Evolutionary conservation across 129 eudicot genomes (phyloP).

Genomic region (Kitagawia praeruptora): DNA sequence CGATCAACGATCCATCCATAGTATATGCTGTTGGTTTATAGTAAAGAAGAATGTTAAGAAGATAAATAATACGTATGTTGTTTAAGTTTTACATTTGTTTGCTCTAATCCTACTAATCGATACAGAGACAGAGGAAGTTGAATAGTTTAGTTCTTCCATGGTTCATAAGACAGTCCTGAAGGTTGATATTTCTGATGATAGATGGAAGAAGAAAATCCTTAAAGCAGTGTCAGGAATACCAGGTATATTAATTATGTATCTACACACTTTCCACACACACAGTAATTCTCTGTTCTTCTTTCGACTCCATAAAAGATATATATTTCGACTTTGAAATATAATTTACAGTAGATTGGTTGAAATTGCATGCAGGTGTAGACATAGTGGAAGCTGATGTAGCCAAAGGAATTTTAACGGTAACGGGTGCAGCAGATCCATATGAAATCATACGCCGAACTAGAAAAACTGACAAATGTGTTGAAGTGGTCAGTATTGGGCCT

Average conservation of each 20-base stretch:
- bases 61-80: too few species aligned
- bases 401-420: conserved; percentile 47
- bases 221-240: conserved; percentile 39
- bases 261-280: background rate
- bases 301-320: too few species aligned
- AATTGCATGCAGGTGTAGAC: conserved; percentile 40
- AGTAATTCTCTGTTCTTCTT: background rate
- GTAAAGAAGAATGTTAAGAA: background rate
- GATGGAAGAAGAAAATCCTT: conserved; percentile 54
- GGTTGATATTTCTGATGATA: conserved; percentile 47
- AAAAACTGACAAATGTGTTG: conserved; percentile 35
- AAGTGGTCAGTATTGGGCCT: conserved; percentile 58
- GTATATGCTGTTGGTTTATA: background rate
- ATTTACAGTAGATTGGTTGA: too few species aligned
- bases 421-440: conserved; percentile 65
- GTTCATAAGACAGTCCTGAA: conserved; percentile 58
- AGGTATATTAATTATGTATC: conserved; percentile 25
- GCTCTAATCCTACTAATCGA: background rate
- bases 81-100: background rate
- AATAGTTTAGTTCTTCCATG: conserved; percentile 21
- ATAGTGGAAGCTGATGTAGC: conserved; percentile 51
- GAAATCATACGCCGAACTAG: conserved; percentile 32
- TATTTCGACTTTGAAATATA: too few species aligned
- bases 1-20: background rate
- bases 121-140: background rate